Conservation (phyloP, 148 eudicot species). For the Nyssa sinensis region DNA sequence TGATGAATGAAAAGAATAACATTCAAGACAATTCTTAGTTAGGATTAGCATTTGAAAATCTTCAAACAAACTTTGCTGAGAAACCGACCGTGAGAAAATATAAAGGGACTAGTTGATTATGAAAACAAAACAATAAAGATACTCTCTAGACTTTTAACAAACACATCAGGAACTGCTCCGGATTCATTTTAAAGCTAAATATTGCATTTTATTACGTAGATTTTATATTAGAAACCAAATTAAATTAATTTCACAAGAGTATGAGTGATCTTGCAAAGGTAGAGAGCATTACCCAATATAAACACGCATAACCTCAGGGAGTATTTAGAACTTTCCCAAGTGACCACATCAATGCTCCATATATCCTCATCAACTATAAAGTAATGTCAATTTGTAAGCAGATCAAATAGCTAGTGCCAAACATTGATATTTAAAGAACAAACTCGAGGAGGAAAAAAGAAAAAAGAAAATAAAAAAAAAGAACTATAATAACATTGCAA, state of each 20-base stretch:
- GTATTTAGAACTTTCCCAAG: slow-evolving; percentile 96
- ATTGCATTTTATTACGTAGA: neutral
- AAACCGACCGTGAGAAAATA: too few relatives aligned
- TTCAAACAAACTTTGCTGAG: too few relatives aligned
- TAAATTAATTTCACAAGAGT: neutral
- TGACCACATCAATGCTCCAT: slow-evolving; percentile 99
- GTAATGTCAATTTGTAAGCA: neutral
- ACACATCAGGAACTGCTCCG: neutral
- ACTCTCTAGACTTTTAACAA: neutral
- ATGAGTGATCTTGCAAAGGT: neutral
- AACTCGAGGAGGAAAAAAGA: too few relatives aligned
- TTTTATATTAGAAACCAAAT: neutral
- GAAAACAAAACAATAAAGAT: neutral
- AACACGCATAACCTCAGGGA: slow-evolving; percentile 92
- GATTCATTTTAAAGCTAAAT: neutral
- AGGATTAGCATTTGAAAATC: neutral
- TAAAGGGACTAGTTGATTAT: neutral
- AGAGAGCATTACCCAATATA: slow-evolving; percentile 82
- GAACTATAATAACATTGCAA: neutral
- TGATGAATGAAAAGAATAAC: too few relatives aligned
- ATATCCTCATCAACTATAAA: slow-evolving; percentile 92
- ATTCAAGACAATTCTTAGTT: neutral
- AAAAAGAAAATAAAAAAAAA: too few relatives aligned
- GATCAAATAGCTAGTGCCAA: slow-evolving; percentile 4
- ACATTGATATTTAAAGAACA: neutral